phyloP scores from a whole-genome alignment of 208 protist genomes.

The Trypanosomatidae sp. region DNA sequence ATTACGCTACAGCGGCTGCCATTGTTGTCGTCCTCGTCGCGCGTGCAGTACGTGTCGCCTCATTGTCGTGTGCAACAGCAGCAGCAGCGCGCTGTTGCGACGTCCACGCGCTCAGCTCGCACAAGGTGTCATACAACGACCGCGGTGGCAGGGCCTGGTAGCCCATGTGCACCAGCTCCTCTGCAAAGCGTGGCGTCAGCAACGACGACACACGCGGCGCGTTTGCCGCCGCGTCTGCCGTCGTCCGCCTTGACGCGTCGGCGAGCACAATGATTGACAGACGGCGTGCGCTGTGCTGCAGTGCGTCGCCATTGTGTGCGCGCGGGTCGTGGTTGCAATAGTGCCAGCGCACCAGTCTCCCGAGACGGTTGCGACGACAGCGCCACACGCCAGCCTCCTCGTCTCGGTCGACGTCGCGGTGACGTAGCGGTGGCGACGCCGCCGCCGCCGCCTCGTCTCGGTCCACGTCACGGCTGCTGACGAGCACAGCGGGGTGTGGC shows the following conservation, averaged over 20 bases:
- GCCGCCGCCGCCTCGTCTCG: background rate
- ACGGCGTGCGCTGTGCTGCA: constrained; percentile 38
- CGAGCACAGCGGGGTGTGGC: no score
- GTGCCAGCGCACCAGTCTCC: constrained; percentile 56
- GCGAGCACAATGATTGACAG: constrained; percentile 45
- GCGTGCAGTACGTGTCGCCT: no score
- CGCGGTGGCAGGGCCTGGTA: constrained; percentile 15
- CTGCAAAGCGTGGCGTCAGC: constrained; percentile 27
- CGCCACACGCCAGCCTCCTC: constrained; percentile 37
- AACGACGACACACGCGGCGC: constrained; percentile 15
- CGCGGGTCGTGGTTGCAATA: constrained; percentile 68
- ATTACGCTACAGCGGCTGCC: no score
- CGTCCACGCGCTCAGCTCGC: constrained; percentile 17
- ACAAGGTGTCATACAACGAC: constrained; percentile 6
- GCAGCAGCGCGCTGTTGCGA: no score
- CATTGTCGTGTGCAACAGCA: no score
- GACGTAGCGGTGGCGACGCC: constrained; percentile 16
- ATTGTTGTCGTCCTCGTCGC: no score
- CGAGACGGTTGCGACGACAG: constrained; percentile 3
- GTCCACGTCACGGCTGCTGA: no score
- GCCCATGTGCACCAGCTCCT: constrained; percentile 28
- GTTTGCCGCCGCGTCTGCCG: background rate
- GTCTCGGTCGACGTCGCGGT: constrained; percentile 42
- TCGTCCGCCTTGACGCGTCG: constrained; percentile 32
- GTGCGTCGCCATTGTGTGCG: constrained; percentile 53